These are phyloP conservation scores for Trichoderma pleuroti DNA, from an alignment of 2,329 filamentous ascomycete species.

Conservation along the genomic window DNA sequence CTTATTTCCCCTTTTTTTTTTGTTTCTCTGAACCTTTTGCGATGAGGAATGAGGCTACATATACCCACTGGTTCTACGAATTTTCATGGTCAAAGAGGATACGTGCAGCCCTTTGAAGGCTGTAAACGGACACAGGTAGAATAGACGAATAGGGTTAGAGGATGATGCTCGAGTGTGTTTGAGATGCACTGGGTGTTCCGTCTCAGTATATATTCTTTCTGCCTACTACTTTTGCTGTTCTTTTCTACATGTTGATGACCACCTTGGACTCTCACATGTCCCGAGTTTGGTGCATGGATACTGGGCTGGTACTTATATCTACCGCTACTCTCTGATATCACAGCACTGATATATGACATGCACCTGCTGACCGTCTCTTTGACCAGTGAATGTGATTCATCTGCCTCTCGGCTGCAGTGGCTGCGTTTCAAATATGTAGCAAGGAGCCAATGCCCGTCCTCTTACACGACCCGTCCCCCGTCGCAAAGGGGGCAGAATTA, in stretches of 20 bases:
- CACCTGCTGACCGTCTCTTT: neutral
- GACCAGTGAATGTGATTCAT: neutral
- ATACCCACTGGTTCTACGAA: neutral
- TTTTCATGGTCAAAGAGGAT: neutral
- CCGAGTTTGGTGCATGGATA: neutral
- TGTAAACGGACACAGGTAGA: neutral
- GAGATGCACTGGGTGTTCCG: neutral
- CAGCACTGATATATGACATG: neutral
- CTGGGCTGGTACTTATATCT: too few species aligned
- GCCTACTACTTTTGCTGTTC: neutral
- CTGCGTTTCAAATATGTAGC: constrained; percentile 6
- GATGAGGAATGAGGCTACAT: neutral
- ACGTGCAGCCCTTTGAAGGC: neutral
- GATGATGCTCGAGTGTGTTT: neutral
- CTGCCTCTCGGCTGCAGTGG: neutral
- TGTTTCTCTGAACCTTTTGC: neutral
- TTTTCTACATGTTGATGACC: neutral
- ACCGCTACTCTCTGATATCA: neutral
- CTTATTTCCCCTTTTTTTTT: neutral
- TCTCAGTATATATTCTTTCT: neutral
- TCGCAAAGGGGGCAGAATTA: neutral
- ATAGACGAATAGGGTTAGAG: neutral
- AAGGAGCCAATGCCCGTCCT: neutral
- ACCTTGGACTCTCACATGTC: neutral
- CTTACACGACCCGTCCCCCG: neutral